Evolutionary conservation across 495 filamentous ascomycete species (phyloP).

Genomic region (Lasiosphaeria miniovina): DNA sequence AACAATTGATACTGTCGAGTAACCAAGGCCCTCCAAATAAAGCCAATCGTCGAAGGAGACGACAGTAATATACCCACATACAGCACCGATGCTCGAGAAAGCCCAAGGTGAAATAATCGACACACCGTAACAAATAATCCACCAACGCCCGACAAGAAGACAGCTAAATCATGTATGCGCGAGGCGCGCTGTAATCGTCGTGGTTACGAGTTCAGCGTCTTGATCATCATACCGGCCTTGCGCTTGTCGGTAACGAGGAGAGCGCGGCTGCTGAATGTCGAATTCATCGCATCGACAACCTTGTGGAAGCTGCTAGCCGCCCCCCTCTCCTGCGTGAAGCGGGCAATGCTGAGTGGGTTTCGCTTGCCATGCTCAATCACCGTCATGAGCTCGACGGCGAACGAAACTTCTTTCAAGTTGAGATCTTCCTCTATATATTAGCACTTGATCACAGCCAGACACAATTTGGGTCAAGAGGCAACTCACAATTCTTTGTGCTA

Average conservation of each 20-base stretch:
- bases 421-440: conserved; percentile 52
- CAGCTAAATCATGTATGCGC: neutral
- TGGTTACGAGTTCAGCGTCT: conserved; percentile 46
- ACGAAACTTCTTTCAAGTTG: conserved; percentile 69
- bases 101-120: neutral
- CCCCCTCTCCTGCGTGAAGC: conserved; percentile 83
- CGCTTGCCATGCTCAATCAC: conserved; percentile 75
- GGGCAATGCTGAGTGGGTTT: conserved; percentile 66
- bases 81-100: neutral
- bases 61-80: too few species aligned
- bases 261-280: conserved; percentile 54
- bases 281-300: conserved; percentile 70
- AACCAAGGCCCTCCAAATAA: neutral
- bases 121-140: neutral
- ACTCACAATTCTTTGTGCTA: conserved; percentile 72
- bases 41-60: neutral
- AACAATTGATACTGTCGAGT: conserved; percentile 6
- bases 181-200: neutral
- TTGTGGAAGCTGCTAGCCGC: conserved; percentile 81
- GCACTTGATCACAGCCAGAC: conserved; percentile 13
- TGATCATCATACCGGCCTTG: conserved; percentile 65
- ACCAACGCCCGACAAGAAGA: neutral
- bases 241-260: conserved; percentile 69
- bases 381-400: conserved; percentile 79
- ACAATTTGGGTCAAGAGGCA: neutral